Conservation (phyloP, 257 asterid species). For the Solanum verrucosum region DNA sequence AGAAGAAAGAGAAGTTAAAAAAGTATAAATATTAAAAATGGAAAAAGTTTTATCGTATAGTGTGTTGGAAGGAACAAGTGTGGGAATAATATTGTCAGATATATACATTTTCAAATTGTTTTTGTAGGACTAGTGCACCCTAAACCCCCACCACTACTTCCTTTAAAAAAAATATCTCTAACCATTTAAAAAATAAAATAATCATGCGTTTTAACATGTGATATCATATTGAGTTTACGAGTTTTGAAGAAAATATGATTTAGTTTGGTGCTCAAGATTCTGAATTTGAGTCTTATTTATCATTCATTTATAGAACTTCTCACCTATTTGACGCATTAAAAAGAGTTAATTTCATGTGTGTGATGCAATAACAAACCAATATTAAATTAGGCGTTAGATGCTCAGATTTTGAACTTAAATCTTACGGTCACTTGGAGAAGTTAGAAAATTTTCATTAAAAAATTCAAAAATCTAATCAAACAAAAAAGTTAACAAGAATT, state of each 20-base stretch:
- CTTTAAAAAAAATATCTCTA: neutral
- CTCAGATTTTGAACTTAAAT: neutral
- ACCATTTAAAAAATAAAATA: neutral
- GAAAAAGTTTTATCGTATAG: conserved; percentile 37
- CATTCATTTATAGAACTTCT: neutral
- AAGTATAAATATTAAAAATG: neutral
- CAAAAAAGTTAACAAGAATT: too few relatives aligned
- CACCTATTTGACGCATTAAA: neutral
- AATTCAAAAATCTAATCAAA: neutral
- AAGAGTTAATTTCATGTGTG: neutral
- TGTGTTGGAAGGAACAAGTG: conserved; percentile 60
- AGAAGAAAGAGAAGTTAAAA: conserved; percentile 11
- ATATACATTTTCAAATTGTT: neutral
- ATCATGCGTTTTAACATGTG: neutral
- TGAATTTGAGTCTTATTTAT: neutral
- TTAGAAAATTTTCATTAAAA: neutral
- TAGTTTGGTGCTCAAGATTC: neutral
- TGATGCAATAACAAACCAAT: neutral
- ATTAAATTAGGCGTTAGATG: neutral
- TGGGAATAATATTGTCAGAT: conserved; percentile 65
- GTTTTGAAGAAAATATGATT: neutral
- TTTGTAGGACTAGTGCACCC: neutral
- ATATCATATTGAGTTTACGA: neutral
- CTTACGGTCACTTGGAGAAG: neutral
- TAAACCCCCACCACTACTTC: neutral